Base-by-base conservation (phyloP, 345 rosid species). In the Combretum micranthum region DNA sequence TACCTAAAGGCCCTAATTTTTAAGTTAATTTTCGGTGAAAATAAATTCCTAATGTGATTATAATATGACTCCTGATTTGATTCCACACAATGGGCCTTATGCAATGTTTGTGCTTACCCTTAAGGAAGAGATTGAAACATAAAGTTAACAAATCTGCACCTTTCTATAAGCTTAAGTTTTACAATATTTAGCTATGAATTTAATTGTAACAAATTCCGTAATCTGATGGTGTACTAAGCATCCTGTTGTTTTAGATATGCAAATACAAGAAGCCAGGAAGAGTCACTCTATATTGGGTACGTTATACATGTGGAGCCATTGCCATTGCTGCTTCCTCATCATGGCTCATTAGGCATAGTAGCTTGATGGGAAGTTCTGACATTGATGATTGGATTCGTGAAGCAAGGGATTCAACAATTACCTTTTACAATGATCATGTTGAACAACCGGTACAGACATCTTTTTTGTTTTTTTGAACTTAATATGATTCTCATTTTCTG, bases 361-460 rank as follows among this genome's bases (percentile, higher is more conserved):
- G 86, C 67, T 61, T 88, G 70, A 81, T 84, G 96, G 96, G 98
- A 65, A 88, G 95, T 70, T 71, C 93, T 52, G 96, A 88, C 68
- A 87, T 86, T 54, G 89, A 84, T 64, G 86, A 88, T 67, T 92
- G 98, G 98, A 75, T 88, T 72, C 60, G 37, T 60, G 93, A 88
- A 77, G 95, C 87, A 53, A 86, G 56, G 72, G 86, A 84, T 53
- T 87, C 95, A 46, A 83, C 84, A 46, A 47, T 53, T 55, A 75
- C 70, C 78, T 88, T 92, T 79, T 83, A 81, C 53, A 75, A 67
- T 61, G 91, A 84, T 48, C 98, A 92, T 72, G 96, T 92, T 67
- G 91, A 92, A 81, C 98, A 78, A 74, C 98, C 95, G 79, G 98
- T 92, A 84, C 59, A 56, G 61, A 44, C 15, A 52, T 16, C 44